Percentiles rank a stretch among this genome's conserved stretches.
Conservation (phyloP, 1,284 basidiomycete genomes). For the Cryptococcus sp. region DNA sequence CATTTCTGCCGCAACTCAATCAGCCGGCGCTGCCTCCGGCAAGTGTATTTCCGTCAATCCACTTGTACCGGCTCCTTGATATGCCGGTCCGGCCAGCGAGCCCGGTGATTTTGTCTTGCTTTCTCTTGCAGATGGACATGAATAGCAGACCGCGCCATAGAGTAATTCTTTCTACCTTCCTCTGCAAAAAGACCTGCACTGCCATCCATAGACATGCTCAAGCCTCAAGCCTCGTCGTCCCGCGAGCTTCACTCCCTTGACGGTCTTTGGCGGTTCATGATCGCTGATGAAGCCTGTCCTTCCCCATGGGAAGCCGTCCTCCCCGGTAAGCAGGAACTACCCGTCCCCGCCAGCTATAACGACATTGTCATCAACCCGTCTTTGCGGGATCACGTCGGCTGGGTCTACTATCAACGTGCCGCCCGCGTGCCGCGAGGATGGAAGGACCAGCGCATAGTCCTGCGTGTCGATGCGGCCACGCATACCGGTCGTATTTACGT, state of each 20-base stretch:
- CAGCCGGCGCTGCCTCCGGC: no score
- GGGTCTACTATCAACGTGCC: conserved; percentile 32
- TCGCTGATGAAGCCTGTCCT: conserved; percentile 4
- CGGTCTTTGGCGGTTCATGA: conserved; percentile 19
- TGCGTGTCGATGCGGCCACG: conserved; percentile 28
- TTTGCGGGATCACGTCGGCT: conserved; percentile 37
- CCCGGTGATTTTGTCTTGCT: no score
- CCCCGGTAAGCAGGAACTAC: conserved; percentile 24
- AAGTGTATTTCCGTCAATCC: no score
- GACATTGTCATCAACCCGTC: conserved; percentile 39
- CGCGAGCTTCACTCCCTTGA: conserved; percentile 19
- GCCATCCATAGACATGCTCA: conserved; percentile 1
- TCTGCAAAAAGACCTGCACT: background rate
- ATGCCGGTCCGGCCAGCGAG: no score
- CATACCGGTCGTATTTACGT: conserved; percentile 30
- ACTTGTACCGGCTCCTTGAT: no score
- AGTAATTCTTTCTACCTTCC: no score
- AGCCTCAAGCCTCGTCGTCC: conserved; percentile 8
- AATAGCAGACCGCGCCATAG: no score
- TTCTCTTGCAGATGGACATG: no score
- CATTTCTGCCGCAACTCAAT: no score
- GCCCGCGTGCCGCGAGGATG: conserved; percentile 24
- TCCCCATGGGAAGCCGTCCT: conserved; percentile 15
- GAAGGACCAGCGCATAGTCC: conserved; percentile 18
- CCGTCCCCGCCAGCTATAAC: conserved; percentile 36